Percentiles rank a stretch among this genome's conserved stretches.
phyloP scores from a whole-genome alignment of 768 basidiomycete species.

The Russula lepida region DNA sequence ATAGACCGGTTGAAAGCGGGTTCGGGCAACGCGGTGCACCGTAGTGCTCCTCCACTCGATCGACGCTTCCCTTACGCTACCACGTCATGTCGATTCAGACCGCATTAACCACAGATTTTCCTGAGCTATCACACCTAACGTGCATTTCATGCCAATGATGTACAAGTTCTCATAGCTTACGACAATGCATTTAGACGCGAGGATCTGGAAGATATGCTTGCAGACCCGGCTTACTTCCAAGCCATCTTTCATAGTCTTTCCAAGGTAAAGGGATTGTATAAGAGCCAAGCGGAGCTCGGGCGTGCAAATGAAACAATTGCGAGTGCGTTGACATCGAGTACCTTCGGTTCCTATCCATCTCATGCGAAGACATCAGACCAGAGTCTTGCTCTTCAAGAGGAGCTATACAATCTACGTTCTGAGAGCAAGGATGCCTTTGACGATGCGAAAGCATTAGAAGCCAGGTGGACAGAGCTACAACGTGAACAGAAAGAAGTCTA shows the following conservation, averaged over 20 bases:
- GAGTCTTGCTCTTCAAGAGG: conserved; percentile 70
- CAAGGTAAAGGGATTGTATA: conserved; percentile 64
- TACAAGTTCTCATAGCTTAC: background rate
- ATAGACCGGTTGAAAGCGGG: too few relatives aligned
- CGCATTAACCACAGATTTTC: conserved; percentile 45
- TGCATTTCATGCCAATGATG: conserved; percentile 25
- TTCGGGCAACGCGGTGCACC: too few relatives aligned
- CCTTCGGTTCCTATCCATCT: conserved; percentile 10
- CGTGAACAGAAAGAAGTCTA: conserved; percentile 84
- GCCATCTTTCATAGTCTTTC: conserved; percentile 76
- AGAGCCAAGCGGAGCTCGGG: conserved; percentile 69
- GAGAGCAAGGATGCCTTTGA: conserved; percentile 86
- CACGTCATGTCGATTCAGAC: conserved; percentile 20
- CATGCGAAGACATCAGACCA: conserved; percentile 39
- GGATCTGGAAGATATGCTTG: conserved; percentile 83
- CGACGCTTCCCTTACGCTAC: background rate
- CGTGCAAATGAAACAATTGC: conserved; percentile 83
- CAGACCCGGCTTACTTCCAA: conserved; percentile 78
- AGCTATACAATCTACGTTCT: conserved; percentile 62
- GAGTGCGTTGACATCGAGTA: conserved; percentile 40
- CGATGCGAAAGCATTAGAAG: conserved; percentile 73
- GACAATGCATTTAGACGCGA: conserved; percentile 50
- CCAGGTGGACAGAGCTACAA: conserved; percentile 79
- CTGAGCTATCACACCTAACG: conserved; percentile 67
- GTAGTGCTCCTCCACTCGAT: too few relatives aligned